Percentiles rank a stretch among this genome's conserved stretches.
Conservation (phyloP, 768 basidiomycete genomes). For the Coprinopsis sp. region DNA sequence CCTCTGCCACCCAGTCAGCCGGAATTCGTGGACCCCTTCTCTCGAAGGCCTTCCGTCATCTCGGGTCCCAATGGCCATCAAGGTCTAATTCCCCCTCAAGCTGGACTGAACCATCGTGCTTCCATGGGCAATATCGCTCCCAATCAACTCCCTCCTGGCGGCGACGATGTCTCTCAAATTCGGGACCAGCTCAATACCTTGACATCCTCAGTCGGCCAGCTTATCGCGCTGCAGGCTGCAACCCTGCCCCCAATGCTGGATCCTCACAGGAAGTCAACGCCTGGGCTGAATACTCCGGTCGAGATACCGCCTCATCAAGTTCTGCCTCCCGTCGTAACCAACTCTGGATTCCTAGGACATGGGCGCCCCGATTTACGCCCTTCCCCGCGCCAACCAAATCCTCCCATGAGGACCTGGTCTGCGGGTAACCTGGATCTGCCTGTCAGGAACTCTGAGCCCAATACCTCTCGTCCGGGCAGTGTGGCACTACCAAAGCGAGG, state of each 20-base stretch:
- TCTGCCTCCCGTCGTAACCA: conserved; percentile 36
- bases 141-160: conserved; percentile 57
- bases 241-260: conserved; percentile 42
- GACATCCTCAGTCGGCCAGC: conserved; percentile 80
- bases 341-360: conserved; percentile 46
- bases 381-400: conserved; percentile 56
- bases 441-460: conserved; percentile 46
- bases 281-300: conserved; percentile 36
- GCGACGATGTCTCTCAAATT: conserved; percentile 74
- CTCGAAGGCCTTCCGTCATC: conserved; percentile 27
- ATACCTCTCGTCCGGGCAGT: conserved; percentile 39
- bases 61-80: background rate
- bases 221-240: conserved; percentile 74
- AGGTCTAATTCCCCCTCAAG: conserved; percentile 1
- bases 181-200: conserved; percentile 75
- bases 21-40: conserved; percentile 82
- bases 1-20: no score
- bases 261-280: conserved; percentile 37
- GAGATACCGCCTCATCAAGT: conserved; percentile 46
- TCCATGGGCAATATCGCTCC: conserved; percentile 70
- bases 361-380: conserved; percentile 63
- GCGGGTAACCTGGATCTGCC: conserved; percentile 75
- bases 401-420: conserved; percentile 81
- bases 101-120: conserved; percentile 41
- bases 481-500: conserved; percentile 65